Evolutionary conservation across 2,329 filamentous ascomycete genomes (phyloP), one percentile per base, ranked within the genome.

Genomic region (Tympanopsis confertula): DNA sequence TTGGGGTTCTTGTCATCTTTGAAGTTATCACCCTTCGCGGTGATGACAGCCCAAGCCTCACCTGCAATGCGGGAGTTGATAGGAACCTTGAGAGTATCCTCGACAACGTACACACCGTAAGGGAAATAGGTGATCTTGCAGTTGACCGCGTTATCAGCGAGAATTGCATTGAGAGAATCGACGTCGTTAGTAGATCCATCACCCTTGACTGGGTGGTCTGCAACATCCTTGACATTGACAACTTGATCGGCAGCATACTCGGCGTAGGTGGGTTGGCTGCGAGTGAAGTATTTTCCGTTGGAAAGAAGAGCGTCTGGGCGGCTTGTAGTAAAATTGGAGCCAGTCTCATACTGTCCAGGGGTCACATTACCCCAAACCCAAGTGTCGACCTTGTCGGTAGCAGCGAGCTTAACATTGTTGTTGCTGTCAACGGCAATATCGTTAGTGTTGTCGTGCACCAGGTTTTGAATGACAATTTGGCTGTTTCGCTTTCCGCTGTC

Each of bases 31-130:
- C 72, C 71, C 3, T 52, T 53, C 2, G 58, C 71, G n/a, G 59
- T 65, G 48, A 69, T 67, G 3, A 60, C 59, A 7, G 71, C 62
- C 59, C 69, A 73, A 4, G 63, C 62, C 50, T 77, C 69, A 15
- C 74, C 74, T 7, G 73, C 58, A 19, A 78, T 63, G 2, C 61
- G 59, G 4, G 69, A 67, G 12, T 66, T 62, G 5, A 59, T 53
- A 1, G 68, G 68, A 20, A 72, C 48, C 15, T 57, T 54, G 15
- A 72, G 49, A 0, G 68, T 71, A 12, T 55, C 50, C 1, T 56
- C 62, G 14, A 71, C 58, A 19, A 62, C 51, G 46, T 71, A 65
- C n/a, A 53, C 47, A 5, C 62, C 66, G 3, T 59, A 54, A 2
- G 62, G 62, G 43, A 67, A 60, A 45, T 55, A 67, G 2, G 58